Evolutionary conservation across 1,139 yeast genomes (phyloP).

Genomic region (Pichia sp.): DNA sequence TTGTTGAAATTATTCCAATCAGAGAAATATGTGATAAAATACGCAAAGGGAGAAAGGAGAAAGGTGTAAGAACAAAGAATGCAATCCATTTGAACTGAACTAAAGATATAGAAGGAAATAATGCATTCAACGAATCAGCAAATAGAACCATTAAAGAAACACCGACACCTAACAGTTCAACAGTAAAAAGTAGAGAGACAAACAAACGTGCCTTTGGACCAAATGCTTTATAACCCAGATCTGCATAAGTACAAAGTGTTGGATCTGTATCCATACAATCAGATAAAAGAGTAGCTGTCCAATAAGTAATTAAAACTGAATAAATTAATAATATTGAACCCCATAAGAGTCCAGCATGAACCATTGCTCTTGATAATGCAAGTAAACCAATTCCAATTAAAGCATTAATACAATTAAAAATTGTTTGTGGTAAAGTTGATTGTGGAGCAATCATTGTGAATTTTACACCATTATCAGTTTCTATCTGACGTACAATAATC

Average conservation of each 20-base stretch:
- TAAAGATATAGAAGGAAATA: constrained; percentile 36
- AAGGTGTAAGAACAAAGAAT: constrained; percentile 39
- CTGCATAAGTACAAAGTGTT: constrained; percentile 87
- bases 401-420: constrained; percentile 82
- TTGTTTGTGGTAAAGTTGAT: constrained; percentile 83
- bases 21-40: constrained; percentile 43
- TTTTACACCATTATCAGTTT: constrained; percentile 67
- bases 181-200: constrained; percentile 64
- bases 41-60: constrained; percentile 42
- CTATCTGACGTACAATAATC: constrained; percentile 45
- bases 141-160: constrained; percentile 50
- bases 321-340: constrained; percentile 51
- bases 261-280: constrained; percentile 76
- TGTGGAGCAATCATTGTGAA: constrained; percentile 79
- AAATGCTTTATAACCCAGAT: constrained; percentile 36
- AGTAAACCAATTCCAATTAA: constrained; percentile 82
- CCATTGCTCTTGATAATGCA: constrained; percentile 76
- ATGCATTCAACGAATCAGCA: constrained; percentile 44
- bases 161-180: constrained; percentile 55
- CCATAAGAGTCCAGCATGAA: constrained; percentile 71
- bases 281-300: constrained; percentile 64
- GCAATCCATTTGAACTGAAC: constrained; percentile 36
- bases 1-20: constrained; percentile 44
- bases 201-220: constrained; percentile 48
- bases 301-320: constrained; percentile 58